Evolutionary conservation across 78 protist species (phyloP).

Genomic region (Monosiga brevicollis): DNA sequence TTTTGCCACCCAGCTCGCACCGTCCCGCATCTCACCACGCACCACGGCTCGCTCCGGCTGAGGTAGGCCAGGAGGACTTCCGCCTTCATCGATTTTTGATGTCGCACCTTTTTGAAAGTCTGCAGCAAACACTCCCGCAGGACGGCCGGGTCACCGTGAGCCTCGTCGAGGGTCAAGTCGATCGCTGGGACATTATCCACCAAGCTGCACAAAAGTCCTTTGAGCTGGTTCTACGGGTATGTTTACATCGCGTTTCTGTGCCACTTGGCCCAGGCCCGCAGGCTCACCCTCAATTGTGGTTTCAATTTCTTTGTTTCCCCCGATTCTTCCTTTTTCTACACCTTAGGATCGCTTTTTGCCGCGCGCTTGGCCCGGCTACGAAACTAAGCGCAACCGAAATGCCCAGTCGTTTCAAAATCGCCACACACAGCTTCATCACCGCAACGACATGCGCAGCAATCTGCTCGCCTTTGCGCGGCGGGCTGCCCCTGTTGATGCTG

Average conservation of each 20-base stretch:
- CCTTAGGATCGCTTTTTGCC: neutral
- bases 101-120: slow-evolving; percentile 1
- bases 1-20: no score
- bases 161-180: slow-evolving; percentile 17
- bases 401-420: slow-evolving; percentile 5
- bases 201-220: neutral
- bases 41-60: no score
- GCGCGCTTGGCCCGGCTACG: slow-evolving; percentile 6
- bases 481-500: neutral
- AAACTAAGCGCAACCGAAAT: slow-evolving; percentile 10
- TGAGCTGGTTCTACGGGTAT: neutral
- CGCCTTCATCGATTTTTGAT: slow-evolving; percentile 2
- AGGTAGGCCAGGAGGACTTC: slow-evolving; percentile 18
- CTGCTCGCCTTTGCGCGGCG: neutral
- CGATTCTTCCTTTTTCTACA: neutral
- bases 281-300: neutral
- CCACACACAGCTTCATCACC: slow-evolving; percentile 7
- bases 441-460: neutral
- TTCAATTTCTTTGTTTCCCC: neutral
- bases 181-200: slow-evolving; percentile 1
- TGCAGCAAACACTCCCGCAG: neutral
- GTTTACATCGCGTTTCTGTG: neutral
- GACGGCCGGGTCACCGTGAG: neutral
- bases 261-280: neutral
- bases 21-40: no score